Evolutionary conservation across 208 protist genomes (phyloP).

Genomic region (Wallacemonas sp.): DNA sequence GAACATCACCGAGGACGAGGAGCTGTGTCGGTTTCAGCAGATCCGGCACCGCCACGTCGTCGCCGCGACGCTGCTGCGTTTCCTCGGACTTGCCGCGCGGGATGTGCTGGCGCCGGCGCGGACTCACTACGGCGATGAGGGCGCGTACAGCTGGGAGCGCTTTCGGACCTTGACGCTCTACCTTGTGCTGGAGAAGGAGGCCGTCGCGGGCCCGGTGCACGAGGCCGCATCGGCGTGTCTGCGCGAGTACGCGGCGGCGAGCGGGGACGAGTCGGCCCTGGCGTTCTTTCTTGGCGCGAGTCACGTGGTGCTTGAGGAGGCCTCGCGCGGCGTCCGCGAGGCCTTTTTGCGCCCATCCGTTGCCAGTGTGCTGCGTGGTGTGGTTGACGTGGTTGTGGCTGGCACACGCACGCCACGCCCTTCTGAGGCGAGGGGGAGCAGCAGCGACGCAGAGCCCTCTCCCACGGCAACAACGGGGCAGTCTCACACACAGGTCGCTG

Average conservation of each 20-base stretch:
- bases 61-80: constrained; percentile 70
- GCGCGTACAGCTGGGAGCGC: constrained; percentile 36
- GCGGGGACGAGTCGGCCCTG: constrained; percentile 32
- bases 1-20: constrained; percentile 74
- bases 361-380: constrained; percentile 67
- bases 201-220: constrained; percentile 50
- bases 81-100: constrained; percentile 49
- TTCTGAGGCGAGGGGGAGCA: neutral
- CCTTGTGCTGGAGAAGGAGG: constrained; percentile 86
- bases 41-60: constrained; percentile 76
- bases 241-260: constrained; percentile 42
- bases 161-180: constrained; percentile 73
- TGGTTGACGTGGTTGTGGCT: constrained; percentile 35
- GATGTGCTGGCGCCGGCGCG: constrained; percentile 21
- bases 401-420: neutral
- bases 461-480: neutral
- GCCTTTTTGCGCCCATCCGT: constrained; percentile 56
- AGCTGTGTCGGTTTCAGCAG: constrained; percentile 77
- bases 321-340: constrained; percentile 68
- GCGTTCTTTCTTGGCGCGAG: constrained; percentile 54
- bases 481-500: constrained; percentile 24
- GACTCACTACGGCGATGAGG: constrained; percentile 1
- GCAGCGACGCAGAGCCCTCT: too few species aligned
- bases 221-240: constrained; percentile 60
- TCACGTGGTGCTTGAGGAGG: constrained; percentile 72